A percentile compares a stretch with the other conserved stretches of the same genome.
Evolutionary conservation across 1,284 basidiomycete genomes (phyloP).

Genomic region (Puccinia brachypodii): DNA sequence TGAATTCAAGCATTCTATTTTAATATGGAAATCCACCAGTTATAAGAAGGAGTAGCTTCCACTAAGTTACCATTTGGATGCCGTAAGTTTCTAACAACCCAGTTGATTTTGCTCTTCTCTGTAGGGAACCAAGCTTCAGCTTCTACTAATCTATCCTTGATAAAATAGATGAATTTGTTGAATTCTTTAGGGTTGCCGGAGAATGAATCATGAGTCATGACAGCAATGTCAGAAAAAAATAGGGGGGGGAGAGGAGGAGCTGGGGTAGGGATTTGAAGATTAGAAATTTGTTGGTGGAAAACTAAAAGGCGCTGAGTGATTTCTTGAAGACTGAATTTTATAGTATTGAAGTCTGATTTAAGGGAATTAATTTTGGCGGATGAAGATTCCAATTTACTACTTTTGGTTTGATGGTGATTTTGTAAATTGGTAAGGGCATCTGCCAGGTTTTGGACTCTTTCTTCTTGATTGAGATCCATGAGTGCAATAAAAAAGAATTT

Average conservation of each 20-base stretch:
- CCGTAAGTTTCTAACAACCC: slow-evolving; percentile 2
- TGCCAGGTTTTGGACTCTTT: not conserved
- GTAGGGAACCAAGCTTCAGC: not conserved
- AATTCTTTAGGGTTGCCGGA: slow-evolving; percentile 11
- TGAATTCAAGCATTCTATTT: slow-evolving; percentile 15
- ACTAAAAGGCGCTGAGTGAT: not conserved
- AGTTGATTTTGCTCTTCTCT: slow-evolving; percentile 20
- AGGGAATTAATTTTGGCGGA: not conserved
- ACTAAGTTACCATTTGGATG: not conserved
- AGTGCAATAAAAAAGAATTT: not conserved
- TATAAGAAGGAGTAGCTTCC: not conserved
- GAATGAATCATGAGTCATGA: not conserved
- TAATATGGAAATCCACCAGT: slow-evolving; percentile 12
- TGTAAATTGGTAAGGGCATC: not conserved
- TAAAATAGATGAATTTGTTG: not conserved
- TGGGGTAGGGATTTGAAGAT: not conserved
- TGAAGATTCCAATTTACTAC: no score
- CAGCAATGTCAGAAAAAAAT: not conserved
- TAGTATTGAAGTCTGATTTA: not conserved
- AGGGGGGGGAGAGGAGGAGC: not conserved
- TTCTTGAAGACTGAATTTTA: not conserved
- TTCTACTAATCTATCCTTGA: not conserved
- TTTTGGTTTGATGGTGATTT: not conserved
- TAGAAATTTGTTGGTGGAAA: not conserved
- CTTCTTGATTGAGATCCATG: slow-evolving; percentile 3